phyloP scores from a whole-genome alignment of 1,284 basidiomycete species.

The Tilletia walkeri region DNA sequence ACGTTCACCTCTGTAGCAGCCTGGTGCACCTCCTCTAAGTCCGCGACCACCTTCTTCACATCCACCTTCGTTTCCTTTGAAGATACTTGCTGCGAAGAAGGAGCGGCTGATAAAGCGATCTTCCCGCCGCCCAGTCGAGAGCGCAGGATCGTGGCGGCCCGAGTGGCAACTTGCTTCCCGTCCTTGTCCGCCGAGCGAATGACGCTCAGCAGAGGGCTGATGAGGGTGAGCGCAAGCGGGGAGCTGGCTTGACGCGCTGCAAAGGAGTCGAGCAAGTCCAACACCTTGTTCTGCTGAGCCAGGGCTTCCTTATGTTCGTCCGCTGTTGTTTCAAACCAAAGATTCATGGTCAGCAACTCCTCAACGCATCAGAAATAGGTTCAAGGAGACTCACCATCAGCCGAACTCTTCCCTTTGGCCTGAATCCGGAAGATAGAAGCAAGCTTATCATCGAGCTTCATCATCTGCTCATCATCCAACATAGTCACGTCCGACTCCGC shows the following conservation, averaged over 20 bases:
- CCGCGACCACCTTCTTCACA: constrained; percentile 57
- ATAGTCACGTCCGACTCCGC: constrained; percentile 31
- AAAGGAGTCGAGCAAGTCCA: constrained; percentile 84
- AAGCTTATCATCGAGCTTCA: constrained; percentile 88
- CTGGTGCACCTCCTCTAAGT: constrained; percentile 70
- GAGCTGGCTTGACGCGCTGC: constrained; percentile 69
- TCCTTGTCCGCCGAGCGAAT: constrained; percentile 49
- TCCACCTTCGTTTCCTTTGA: constrained; percentile 17
- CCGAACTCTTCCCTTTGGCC: constrained; percentile 63
- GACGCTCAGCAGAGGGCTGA: constrained; percentile 75
- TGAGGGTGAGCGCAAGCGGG: constrained; percentile 67
- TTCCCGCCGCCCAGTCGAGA: constrained; percentile 53
- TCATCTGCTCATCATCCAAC: constrained; percentile 83
- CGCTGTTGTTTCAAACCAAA: background rate
- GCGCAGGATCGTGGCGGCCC: constrained; percentile 75
- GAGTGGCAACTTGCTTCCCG: constrained; percentile 79
- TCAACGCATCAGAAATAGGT: no score
- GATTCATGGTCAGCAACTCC: no score
- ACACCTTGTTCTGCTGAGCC: constrained; percentile 89
- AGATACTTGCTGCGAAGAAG: no score
- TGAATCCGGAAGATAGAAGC: constrained; percentile 78
- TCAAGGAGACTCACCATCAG: constrained; percentile 62
- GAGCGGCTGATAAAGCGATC: background rate
- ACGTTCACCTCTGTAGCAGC: constrained; percentile 60
- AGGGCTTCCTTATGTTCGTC: constrained; percentile 52